A percentile compares a stretch with the other conserved stretches of the same genome.
These are phyloP conservation scores for Brasilioporus rufonigricans DNA, from an alignment of 768 basidiomycete genomes.

Conservation along the genomic window DNA sequence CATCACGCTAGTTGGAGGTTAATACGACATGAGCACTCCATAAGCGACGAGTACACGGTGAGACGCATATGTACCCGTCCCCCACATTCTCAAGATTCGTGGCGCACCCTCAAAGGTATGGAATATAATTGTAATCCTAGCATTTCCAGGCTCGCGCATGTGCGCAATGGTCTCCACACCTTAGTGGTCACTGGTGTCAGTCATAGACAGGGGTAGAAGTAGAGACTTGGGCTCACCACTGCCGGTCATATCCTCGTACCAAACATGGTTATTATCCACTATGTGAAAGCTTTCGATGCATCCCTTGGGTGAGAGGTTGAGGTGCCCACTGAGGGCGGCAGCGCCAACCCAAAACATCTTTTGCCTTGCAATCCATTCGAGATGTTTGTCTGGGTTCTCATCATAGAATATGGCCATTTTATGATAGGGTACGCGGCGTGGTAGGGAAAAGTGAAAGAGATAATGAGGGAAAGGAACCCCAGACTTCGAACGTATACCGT, in stretches of 20 bases:
- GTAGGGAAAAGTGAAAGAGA: not conserved
- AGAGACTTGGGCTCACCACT: constrained; percentile 44
- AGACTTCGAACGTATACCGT: not conserved
- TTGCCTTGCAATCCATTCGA: constrained; percentile 59
- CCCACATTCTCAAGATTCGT: constrained; percentile 57
- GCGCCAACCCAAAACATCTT: constrained; percentile 73
- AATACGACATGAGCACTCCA: no score
- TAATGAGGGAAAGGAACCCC: not conserved
- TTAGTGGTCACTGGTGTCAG: constrained; percentile 26
- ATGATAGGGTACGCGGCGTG: not conserved
- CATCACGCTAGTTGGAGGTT: not conserved
- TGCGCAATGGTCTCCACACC: constrained; percentile 59
- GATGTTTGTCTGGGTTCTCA: constrained; percentile 50
- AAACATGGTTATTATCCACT: constrained; percentile 49
- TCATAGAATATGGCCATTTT: constrained; percentile 59
- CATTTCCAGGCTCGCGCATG: constrained; percentile 53
- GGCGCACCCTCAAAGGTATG: constrained; percentile 60
- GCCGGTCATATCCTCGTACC: constrained; percentile 76
- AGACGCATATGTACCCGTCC: constrained; percentile 41
- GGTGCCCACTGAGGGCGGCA: constrained; percentile 61
- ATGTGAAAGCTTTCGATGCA: constrained; percentile 60
- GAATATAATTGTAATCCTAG: constrained; percentile 60
- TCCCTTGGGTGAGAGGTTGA: constrained; percentile 71
- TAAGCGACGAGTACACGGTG: not conserved
- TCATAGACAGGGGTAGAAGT: not conserved